These are phyloP conservation scores for Hypericum androsaemum DNA, from an alignment of 345 rosid species.

Conservation along the genomic window DNA sequence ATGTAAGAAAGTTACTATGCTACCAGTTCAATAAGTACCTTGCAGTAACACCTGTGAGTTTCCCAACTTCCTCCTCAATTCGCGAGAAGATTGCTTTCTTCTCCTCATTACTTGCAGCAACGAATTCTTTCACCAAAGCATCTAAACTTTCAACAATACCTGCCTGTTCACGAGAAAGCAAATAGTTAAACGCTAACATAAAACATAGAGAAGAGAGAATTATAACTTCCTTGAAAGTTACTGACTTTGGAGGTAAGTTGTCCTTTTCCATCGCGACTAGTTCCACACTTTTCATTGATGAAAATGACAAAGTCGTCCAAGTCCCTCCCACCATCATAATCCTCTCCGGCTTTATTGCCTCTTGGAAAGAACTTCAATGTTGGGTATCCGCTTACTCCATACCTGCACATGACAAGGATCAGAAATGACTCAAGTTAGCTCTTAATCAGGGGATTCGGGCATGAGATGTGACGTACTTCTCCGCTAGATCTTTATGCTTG, in stretches of 20 bases:
- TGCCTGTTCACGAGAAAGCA: slow-evolving; percentile 37
- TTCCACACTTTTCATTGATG: slow-evolving; percentile 74
- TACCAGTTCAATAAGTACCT: slow-evolving; percentile 32
- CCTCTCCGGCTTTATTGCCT: slow-evolving; percentile 89
- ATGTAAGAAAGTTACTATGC: neutral
- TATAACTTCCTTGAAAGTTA: neutral
- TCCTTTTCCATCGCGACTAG: slow-evolving; percentile 84
- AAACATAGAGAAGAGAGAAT: neutral
- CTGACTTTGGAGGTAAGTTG: slow-evolving; percentile 68
- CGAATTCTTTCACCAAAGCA: slow-evolving; percentile 70
- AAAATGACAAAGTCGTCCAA: slow-evolving; percentile 77
- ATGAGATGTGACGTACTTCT: slow-evolving; percentile 46
- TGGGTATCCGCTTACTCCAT: slow-evolving; percentile 87
- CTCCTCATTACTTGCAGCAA: slow-evolving; percentile 62
- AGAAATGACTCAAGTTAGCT: too few relatives aligned
- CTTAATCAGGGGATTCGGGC: neutral
- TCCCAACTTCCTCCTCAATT: slow-evolving; percentile 68
- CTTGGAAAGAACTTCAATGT: slow-evolving; percentile 86
- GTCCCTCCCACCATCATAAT: slow-evolving; percentile 85
- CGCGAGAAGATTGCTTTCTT: slow-evolving; percentile 54
- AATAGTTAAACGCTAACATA: neutral
- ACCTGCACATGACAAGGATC: slow-evolving; percentile 30
- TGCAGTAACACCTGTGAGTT: slow-evolving; percentile 51
- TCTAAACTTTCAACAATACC: slow-evolving; percentile 74
- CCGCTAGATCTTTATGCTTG: slow-evolving; percentile 60